Evolutionary conservation across 2,329 filamentous ascomycete genomes (phyloP), one percentile per base, ranked within the genome.

Genomic region (Metarhizium guizhouense): DNA sequence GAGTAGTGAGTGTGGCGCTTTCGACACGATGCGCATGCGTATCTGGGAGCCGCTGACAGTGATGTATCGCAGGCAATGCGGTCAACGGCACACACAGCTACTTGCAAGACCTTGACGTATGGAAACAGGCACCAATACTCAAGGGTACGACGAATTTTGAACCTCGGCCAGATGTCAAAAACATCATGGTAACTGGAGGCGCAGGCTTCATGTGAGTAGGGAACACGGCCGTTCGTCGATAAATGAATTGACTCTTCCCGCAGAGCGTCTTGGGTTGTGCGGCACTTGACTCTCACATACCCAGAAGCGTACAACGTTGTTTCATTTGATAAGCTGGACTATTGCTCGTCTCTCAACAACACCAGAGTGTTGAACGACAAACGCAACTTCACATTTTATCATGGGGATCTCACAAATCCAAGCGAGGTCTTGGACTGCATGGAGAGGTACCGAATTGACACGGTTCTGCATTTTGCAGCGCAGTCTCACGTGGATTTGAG

Each of bases 291-390:
- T 11, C 72, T 88, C 56, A 89, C 85, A 38, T 93, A 93, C 66
- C 81, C 86, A 3, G 68, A 84, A 45, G 77, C 82, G 60, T 94
- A 94, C 77, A 88, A 88, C 65, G 82, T 93, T 59, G 77, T 93
- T 52, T 92, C 86, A 38, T 90, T 92, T 65, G 89, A 94, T 73
- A 93, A 92, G 71, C 78, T 93, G 57, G 88, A 93, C 68, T 90
- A 91, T 72, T 91, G 87, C 72, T 81, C 88, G 7, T 88, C 88
- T 7, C 76, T 90, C 62, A 90, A 91, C 74, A 94, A 93, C 71
- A 90, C 87, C 3, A 79, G 84, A 48, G 77, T 81, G 52, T 79
- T 93, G 51, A 80, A 87, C 63, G 77, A 79, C 59, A 80, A 79
- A 62, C 75, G 79, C 54, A 93, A 92, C 70, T 94, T 92, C 69